Base-by-base conservation (phyloP, 192 early-diverging fungal species). In the Rhizophagus clarus region DNA sequence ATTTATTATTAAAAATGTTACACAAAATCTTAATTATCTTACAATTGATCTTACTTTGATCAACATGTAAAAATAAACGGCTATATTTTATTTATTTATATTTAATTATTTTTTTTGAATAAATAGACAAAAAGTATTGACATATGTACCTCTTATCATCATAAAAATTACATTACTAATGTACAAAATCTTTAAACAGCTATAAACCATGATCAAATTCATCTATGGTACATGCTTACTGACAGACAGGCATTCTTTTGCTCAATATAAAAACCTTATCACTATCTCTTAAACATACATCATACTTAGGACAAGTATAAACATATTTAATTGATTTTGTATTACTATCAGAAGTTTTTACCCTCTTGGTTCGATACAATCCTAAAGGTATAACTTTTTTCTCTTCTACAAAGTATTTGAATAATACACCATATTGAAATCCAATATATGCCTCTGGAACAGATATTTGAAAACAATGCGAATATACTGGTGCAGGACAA, bases 211-310 rank as follows among this genome's bases (percentile, higher is more conserved):
- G 8, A 37, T 34, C 32, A 34, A 34, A 4, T 2, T 40, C 37
- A 40, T 40, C 6, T 40, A 40, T 40, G 6, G 37, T 40, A 12
- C 11, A 45, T 45, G 42, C 29, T 70, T 7, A n/a, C 10, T 37
- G 29, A 37, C 64, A n/a, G 7, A 51, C 40, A 60, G 77, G 77
- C 14, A 42, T 26, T 45, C 37, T 69, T 79, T 71, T 79, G 68
- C 77, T 79, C 31, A 79, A 71, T 26, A 79, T 49, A 9, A 70
- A 79, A 17, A 79, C 42, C 49, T 42, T 79, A 71, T 79, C 77
- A 71, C 29, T 42, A 26, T 71, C 31, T 71, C 68, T 34, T 26
- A 79, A 71, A 34, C 2, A 26, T n/a, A 61, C 68, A 14, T 71
- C 31, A 71, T n/a, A 79, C 28, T 71, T 71, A 26, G 77, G 77